Evolutionary conservation across 2,329 filamentous ascomycete species (phyloP).

Genomic region (Pseudogymnoascus sp.): DNA sequence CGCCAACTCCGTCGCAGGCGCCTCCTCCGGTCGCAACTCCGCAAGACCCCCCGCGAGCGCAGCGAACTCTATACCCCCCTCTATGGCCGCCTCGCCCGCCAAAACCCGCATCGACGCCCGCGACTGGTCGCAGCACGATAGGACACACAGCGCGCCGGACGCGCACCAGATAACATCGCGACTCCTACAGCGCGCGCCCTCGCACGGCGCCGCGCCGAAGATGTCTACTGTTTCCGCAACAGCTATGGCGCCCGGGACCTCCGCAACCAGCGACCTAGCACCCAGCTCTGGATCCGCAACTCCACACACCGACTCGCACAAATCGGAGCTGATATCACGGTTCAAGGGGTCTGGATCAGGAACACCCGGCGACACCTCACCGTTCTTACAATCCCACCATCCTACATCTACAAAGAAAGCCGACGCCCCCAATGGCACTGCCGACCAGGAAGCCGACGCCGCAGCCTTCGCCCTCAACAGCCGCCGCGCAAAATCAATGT

Average conservation of each 20-base stretch:
- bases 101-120: slow-evolving; percentile 8
- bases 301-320: slow-evolving; percentile 21
- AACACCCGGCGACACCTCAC: slow-evolving; percentile 41
- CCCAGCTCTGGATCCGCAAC: slow-evolving; percentile 32
- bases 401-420: slow-evolving; percentile 8
- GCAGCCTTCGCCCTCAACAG: not conserved
- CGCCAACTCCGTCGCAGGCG: slow-evolving; percentile 39
- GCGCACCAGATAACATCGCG: slow-evolving; percentile 61
- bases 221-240: slow-evolving; percentile 54
- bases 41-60: slow-evolving; percentile 31
- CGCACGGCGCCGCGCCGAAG: slow-evolving; percentile 52
- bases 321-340: slow-evolving; percentile 46
- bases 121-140: slow-evolving; percentile 21
- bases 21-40: slow-evolving; percentile 38
- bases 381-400: slow-evolving; percentile 35
- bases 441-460: not conserved
- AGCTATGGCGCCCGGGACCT: slow-evolving; percentile 30
- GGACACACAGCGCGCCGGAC: slow-evolving; percentile 39
- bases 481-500: slow-evolving; percentile 26
- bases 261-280: slow-evolving; percentile 21
- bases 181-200: slow-evolving; percentile 55
- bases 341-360: slow-evolving; percentile 47
- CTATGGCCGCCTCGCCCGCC: slow-evolving; percentile 21
- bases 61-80: slow-evolving; percentile 23
- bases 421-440: not conserved